These are phyloP conservation scores for Alternaria ethzedia DNA, from an alignment of 2,329 filamentous ascomycete species.

Conservation along the genomic window DNA sequence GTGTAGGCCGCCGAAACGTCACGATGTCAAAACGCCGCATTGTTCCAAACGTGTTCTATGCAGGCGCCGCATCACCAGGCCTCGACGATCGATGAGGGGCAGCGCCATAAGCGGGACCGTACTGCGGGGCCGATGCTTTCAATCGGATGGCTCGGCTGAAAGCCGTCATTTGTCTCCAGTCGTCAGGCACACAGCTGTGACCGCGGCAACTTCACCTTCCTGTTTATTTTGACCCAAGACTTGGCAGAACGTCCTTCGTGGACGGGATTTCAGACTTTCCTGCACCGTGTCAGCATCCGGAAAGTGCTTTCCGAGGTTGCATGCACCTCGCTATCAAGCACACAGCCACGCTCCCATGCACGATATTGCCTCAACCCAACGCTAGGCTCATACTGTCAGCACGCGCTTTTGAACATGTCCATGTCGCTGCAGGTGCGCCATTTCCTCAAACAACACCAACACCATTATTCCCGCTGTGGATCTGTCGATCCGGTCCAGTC, in stretches of 20 bases:
- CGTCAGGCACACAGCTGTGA: conserved; percentile 12
- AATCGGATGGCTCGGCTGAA: conserved; percentile 30
- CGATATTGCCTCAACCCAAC: conserved; percentile 1
- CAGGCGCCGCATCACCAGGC: conserved; percentile 32
- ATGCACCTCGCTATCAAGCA: conserved; percentile 6
- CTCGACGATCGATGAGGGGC: conserved; percentile 35
- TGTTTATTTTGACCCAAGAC: conserved; percentile 24
- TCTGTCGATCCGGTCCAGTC: conserved; percentile 16
- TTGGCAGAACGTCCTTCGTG: conserved; percentile 1
- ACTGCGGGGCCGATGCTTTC: conserved; percentile 27
- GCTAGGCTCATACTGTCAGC: conserved; percentile 1
- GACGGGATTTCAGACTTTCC: background rate
- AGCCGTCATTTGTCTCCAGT: conserved; percentile 5
- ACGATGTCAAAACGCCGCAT: conserved; percentile 26
- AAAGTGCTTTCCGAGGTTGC: conserved; percentile 4
- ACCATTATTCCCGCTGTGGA: conserved; percentile 18
- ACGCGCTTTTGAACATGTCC: background rate
- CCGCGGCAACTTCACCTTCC: conserved; percentile 23
- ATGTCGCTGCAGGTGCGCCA: conserved; percentile 5
- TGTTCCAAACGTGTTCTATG: conserved; percentile 23
- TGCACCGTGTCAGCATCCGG: conserved; percentile 12
- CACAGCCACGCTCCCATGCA: conserved; percentile 6
- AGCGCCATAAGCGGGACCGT: conserved; percentile 7
- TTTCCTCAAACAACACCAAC: conserved; percentile 16
- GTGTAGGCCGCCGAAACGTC: conserved; percentile 27